These are phyloP conservation scores for Podochytrium sp. DNA, from an alignment of 192 early-diverging fungal genomes.

Conservation along the genomic window DNA sequence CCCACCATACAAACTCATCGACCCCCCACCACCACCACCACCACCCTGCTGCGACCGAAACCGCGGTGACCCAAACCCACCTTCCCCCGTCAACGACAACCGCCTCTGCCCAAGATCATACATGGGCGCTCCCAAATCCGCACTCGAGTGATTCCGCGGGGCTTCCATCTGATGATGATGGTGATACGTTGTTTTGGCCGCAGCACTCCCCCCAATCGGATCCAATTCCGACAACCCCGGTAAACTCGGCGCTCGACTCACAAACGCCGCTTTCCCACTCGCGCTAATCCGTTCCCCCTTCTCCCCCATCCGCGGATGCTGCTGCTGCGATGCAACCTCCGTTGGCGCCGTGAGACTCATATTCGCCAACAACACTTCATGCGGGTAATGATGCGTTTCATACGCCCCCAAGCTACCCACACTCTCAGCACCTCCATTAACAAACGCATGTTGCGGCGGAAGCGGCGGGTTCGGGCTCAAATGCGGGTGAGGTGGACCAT, in stretches of 20 bases:
- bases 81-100: not conserved
- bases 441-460: too few relatives aligned
- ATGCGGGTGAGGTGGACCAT: too few relatives aligned
- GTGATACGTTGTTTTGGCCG: too few relatives aligned
- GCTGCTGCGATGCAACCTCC: not conserved
- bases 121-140: not conserved
- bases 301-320: conserved; percentile 45
- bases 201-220: conserved; percentile 29
- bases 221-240: conserved; percentile 40
- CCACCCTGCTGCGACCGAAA: not conserved
- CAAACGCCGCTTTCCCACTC: conserved; percentile 22
- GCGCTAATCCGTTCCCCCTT: conserved; percentile 50
- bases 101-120: not conserved
- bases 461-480: too few relatives aligned
- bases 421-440: not conserved
- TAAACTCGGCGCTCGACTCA: conserved; percentile 38
- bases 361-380: not conserved
- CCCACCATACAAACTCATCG: too few relatives aligned
- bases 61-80: not conserved
- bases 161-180: too few relatives aligned
- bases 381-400: too few relatives aligned
- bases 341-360: not conserved
- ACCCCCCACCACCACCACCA: too few relatives aligned
- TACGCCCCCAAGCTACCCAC: not conserved
- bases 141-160: not conserved